Base-by-base conservation (phyloP, 192 early-diverging fungal species). In the Coemansia sp. region DNA sequence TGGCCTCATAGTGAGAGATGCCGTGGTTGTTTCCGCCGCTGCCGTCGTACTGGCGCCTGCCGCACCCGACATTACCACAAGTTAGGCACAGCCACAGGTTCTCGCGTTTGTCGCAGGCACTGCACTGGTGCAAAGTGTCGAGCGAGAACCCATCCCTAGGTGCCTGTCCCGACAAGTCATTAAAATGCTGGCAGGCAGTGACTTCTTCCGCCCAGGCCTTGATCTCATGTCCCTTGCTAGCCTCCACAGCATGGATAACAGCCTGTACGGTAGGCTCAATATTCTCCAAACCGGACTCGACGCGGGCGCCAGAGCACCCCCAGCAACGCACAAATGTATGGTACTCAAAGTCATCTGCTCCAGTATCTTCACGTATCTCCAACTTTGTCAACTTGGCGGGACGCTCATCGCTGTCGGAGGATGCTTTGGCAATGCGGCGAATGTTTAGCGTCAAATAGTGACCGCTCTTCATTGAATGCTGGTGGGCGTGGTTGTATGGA, bases 11-110 rank as follows among this genome's bases (percentile, higher is more conserved):
- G 82, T 99, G 97, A 0, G 72, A 85, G 25, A 97, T 75, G 0
- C 90, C 97, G 70, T 99, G 97, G 63, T 94, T 90, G 76, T 98
- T 99, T 15, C 97, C 97, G 10, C 92, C 93, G 19, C 87, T 75
- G 10, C 97, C 97, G 19, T 94, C 97, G 77, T 89, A 95, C 76
- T 99, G 97, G 55, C 90, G 86, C 58, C 97, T 87, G 17, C 97
- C 97, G 73, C 97, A 99, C 1, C 95, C 95, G 27, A 97, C 85
- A 51, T 92, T 92, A 15, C 97, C 97, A 69, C 97, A 99, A 1
- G 87, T 85, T 34, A 99, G 76, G 65, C 97, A 99, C 44, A 99
- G 83, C 97, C 97, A 99, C 41, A 99, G 82, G 69, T 99, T 99
- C 50, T 94, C 91, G 5, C 85, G 90, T 36, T 97, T 85, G 1